Evolutionary conservation across 2,329 filamentous ascomycete genomes (phyloP).

Genomic region (Colletotrichum viniferum): DNA sequence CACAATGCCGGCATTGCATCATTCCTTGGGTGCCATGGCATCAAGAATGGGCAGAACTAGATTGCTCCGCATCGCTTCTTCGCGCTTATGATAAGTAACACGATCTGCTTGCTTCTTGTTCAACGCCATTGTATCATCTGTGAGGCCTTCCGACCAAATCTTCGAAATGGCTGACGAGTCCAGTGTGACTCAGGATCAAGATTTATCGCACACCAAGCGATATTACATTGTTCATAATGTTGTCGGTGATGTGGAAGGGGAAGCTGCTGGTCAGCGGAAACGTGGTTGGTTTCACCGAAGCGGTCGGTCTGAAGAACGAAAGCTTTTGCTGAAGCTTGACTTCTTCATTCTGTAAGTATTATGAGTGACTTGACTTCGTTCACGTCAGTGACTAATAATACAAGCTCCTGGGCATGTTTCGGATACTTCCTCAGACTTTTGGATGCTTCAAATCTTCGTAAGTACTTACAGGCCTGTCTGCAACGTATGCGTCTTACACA

Average conservation of each 20-base stretch:
- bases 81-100: not conserved
- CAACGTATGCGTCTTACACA: rapidly evolving
- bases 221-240: not conserved
- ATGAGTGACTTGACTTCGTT: rapidly evolving
- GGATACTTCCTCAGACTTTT: not conserved
- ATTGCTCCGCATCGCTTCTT: not conserved
- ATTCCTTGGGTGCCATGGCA: not conserved
- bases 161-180: not conserved
- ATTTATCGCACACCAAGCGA: not conserved
- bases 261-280: not conserved
- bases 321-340: not conserved
- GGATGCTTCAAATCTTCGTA: not conserved
- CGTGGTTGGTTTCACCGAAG: not conserved
- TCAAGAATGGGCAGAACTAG: not conserved
- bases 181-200: not conserved
- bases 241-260: not conserved
- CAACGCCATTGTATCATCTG: not conserved
- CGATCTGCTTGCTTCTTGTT: not conserved
- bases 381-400: not conserved
- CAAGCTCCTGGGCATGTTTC: not conserved
- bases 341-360: not conserved
- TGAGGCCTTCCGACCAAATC: not conserved
- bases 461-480: not conserved
- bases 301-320: not conserved
- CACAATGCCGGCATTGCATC: not conserved